phyloP scores from a whole-genome alignment of 2,329 filamentous ascomycete species.

The Cladosporium velox region DNA sequence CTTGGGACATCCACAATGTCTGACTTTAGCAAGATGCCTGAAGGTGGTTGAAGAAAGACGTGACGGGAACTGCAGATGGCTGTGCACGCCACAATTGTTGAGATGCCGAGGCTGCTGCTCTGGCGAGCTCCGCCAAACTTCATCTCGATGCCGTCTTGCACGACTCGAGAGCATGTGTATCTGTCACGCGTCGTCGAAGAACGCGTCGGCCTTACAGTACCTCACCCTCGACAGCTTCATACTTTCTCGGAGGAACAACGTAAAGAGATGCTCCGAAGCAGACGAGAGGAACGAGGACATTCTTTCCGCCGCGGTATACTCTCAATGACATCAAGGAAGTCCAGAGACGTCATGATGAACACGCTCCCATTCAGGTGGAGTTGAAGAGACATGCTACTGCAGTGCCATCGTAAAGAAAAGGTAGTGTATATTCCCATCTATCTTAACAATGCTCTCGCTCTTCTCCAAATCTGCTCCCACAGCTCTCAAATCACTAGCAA shows the following conservation, averaged over 20 bases:
- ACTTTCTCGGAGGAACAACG: too few relatives aligned
- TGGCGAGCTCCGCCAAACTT: neutral
- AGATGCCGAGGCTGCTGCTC: slow-evolving; percentile 1
- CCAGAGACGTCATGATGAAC: slow-evolving; percentile 14
- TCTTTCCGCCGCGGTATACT: too few relatives aligned
- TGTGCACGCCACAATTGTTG: neutral
- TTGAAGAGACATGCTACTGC: neutral
- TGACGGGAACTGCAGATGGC: neutral
- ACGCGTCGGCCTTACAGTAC: neutral
- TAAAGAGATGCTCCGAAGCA: too few relatives aligned
- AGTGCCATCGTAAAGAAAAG: neutral
- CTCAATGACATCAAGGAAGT: slow-evolving; percentile 15
- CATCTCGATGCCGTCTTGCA: neutral
- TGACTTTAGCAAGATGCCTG: neutral
- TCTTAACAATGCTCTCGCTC: slow-evolving; percentile 24
- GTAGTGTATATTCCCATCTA: neutral
- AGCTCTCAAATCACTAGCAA: slow-evolving; percentile 17
- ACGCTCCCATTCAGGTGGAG: slow-evolving; percentile 9
- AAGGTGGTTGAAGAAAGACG: neutral
- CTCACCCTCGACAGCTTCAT: neutral
- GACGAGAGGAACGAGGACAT: neutral
- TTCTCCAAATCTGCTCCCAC: slow-evolving; percentile 24
- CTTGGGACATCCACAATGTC: neutral
- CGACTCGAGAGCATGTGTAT: neutral
- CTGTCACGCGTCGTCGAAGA: neutral